Evolutionary conservation across 2,329 filamentous ascomycete genomes (phyloP).

Genomic region (Phyllosticta citrichinensis): DNA sequence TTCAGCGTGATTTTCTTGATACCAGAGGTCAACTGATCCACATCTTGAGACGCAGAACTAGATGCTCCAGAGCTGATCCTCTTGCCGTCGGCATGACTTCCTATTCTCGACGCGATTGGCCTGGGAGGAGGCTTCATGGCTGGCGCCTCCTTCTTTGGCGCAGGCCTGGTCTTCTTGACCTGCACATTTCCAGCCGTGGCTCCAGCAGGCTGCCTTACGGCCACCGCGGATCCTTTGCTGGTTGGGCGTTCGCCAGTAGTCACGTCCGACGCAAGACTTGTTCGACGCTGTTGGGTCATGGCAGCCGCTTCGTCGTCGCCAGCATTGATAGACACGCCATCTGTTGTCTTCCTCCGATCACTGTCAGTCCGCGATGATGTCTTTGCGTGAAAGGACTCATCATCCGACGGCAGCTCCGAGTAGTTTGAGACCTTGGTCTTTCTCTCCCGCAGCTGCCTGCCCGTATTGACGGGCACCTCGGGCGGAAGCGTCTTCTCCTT

Average conservation of each 20-base stretch:
- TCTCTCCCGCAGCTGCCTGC: conserved; percentile 61
- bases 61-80: not conserved
- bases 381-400: conserved; percentile 16
- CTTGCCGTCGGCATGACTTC: not conserved
- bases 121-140: conserved; percentile 1
- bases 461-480: conserved; percentile 33
- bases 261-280: conserved; percentile 36
- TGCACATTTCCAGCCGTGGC: conserved; percentile 29
- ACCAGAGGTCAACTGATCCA: conserved; percentile 43
- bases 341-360: conserved; percentile 28
- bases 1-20: conserved; percentile 51
- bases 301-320: not conserved
- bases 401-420: conserved; percentile 40
- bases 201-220: not conserved
- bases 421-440: conserved; percentile 45
- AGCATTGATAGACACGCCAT: conserved; percentile 3
- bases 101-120: conserved; percentile 1
- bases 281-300: conserved; percentile 21
- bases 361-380: conserved; percentile 18
- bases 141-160: conserved; percentile 11
- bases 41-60: conserved; percentile 22
- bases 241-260: conserved; percentile 17
- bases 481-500: conserved; percentile 39
- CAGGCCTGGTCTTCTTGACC: conserved; percentile 52
- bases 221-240: conserved; percentile 23